Evolutionary conservation across 106 monocot species (phyloP).

Genomic region (Platanthera zijinensis): DNA sequence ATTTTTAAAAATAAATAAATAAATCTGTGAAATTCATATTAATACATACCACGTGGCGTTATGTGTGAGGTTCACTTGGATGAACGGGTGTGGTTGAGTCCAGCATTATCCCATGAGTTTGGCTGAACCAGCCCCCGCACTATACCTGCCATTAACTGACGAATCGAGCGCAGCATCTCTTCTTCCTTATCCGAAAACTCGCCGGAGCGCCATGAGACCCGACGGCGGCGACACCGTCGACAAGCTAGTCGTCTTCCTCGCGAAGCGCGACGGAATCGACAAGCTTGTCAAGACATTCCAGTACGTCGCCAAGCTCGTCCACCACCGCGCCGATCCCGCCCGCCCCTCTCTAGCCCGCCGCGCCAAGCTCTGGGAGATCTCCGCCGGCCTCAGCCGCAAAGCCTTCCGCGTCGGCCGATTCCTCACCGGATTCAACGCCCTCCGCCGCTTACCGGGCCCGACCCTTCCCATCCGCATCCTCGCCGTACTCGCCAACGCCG

Average conservation of each 20-base stretch:
- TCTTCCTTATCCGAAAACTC: neutral
- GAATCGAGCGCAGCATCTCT: neutral
- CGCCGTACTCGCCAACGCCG: constrained; percentile 69
- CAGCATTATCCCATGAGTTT: no score
- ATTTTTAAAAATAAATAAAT: no score
- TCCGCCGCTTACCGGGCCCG: constrained; percentile 50
- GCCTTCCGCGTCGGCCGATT: constrained; percentile 89
- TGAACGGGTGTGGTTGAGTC: no score
- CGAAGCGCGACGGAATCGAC: constrained; percentile 98
- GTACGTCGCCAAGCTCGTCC: constrained; percentile 90
- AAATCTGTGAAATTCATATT: no score
- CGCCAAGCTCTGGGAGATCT: constrained; percentile 78
- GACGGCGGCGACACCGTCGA: constrained; percentile 70
- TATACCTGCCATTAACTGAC: neutral
- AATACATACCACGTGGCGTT: no score
- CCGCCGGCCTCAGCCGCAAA: constrained; percentile 90
- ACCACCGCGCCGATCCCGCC: constrained; percentile 39
- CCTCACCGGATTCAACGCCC: constrained; percentile 89
- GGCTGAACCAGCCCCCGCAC: neutral
- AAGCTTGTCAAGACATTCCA: constrained; percentile 99
- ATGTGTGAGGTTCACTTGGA: no score
- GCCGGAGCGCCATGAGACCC: constrained; percentile 16
- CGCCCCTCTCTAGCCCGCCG: constrained; percentile 36
- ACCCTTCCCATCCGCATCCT: constrained; percentile 25
- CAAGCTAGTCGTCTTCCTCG: constrained; percentile 99